Evolutionary conservation across 2,329 filamentous ascomycete species (phyloP).

Genomic region (Boeremia exigua): DNA sequence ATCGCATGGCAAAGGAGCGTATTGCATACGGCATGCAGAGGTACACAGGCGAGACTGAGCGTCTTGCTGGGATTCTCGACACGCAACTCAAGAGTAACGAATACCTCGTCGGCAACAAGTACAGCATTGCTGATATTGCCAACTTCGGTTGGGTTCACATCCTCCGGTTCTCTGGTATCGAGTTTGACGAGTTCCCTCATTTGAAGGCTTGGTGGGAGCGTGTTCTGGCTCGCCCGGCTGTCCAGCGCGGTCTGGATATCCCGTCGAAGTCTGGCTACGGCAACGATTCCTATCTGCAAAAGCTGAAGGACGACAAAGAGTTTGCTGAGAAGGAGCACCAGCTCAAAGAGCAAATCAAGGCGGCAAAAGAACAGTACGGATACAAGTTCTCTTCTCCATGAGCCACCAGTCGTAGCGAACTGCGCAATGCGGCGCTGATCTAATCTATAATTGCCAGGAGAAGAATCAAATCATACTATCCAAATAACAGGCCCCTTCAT

Average conservation of each 20-base stretch:
- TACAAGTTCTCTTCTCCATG: conserved; percentile 53
- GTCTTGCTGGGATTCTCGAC: conserved; percentile 55
- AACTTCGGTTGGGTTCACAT: conserved; percentile 55
- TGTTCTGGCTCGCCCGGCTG: conserved; percentile 50
- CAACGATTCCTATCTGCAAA: conserved; percentile 52
- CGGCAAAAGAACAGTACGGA: conserved; percentile 54
- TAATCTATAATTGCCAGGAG: too few relatives aligned
- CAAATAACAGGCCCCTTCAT: too few relatives aligned
- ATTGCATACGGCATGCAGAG: conserved; percentile 55
- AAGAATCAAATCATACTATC: too few relatives aligned
- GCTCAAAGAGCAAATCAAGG: conserved; percentile 45
- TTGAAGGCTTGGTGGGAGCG: conserved; percentile 54
- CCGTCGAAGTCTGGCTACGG: conserved; percentile 47
- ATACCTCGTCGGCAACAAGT: conserved; percentile 55
- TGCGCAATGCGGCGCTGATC: too few relatives aligned
- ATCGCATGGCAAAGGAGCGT: conserved; percentile 51
- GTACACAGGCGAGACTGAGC: conserved; percentile 56
- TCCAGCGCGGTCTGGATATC: conserved; percentile 48
- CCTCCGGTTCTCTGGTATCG: conserved; percentile 49
- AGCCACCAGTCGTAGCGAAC: not conserved
- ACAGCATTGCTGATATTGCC: conserved; percentile 55
- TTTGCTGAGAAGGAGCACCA: conserved; percentile 55
- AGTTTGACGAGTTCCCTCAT: conserved; percentile 52
- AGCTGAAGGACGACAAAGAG: conserved; percentile 56
- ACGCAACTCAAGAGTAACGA: conserved; percentile 49